Evolutionary conservation across 73 alveolate genomes (phyloP).

Genomic region (Paramecium sonneborni): DNA sequence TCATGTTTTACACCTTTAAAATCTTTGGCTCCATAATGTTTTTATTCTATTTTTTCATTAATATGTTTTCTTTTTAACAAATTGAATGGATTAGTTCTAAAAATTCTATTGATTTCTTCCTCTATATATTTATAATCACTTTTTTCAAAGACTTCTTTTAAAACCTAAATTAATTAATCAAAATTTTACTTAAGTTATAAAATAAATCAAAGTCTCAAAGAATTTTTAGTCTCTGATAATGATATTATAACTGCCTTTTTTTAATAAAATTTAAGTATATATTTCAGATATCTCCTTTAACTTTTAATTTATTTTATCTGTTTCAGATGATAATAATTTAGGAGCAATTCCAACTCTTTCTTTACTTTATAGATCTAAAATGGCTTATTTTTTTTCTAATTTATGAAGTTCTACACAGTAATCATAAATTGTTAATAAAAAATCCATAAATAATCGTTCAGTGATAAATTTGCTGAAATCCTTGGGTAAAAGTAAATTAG

Average conservation of each 20-base stretch:
- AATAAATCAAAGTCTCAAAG: slow-evolving; percentile 62
- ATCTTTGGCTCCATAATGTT: slow-evolving; percentile 19
- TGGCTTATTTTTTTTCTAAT: slow-evolving; percentile 58
- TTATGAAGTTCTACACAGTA: slow-evolving; percentile 34
- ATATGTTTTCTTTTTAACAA: slow-evolving; percentile 59
- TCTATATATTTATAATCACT: slow-evolving; percentile 48
- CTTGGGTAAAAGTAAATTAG: not conserved
- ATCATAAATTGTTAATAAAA: slow-evolving; percentile 24
- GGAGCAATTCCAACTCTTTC: slow-evolving; percentile 44
- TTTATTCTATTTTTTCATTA: slow-evolving; percentile 19
- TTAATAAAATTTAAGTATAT: not conserved
- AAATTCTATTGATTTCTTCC: slow-evolving; percentile 65
- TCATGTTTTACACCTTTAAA: not conserved
- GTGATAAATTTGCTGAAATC: slow-evolving; percentile 15
- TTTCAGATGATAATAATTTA: slow-evolving; percentile 55
- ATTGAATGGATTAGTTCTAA: slow-evolving; percentile 61
- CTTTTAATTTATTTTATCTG: slow-evolving; percentile 55
- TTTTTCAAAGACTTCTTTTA: slow-evolving; percentile 59
- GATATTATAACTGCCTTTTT: slow-evolving; percentile 30
- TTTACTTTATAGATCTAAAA: slow-evolving; percentile 46
- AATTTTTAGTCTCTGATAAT: slow-evolving; percentile 54
- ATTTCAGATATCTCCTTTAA: slow-evolving; percentile 36
- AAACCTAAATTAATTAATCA: not conserved
- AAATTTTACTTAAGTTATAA: not conserved
- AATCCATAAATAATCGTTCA: not conserved